Conservation (phyloP, 495 filamentous ascomycete species). For the Xylaria castorea region DNA sequence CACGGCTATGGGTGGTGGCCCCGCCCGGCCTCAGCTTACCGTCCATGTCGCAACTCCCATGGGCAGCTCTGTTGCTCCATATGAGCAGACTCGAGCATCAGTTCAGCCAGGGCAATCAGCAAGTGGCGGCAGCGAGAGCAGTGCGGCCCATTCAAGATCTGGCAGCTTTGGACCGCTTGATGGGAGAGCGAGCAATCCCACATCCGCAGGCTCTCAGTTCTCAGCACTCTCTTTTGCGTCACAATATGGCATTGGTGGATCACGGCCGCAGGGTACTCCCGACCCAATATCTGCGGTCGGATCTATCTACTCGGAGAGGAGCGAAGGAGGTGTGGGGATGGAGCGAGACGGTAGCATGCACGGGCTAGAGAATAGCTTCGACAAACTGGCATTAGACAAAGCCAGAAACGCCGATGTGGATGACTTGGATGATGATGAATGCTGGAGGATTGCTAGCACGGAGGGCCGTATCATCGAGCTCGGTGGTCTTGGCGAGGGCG, state of each 20-base stretch:
- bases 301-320: slow-evolving; percentile 78
- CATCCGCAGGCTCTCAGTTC: slow-evolving; percentile 81
- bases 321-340: slow-evolving; percentile 69
- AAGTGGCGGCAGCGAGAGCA: slow-evolving; percentile 74
- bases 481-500: slow-evolving; percentile 91
- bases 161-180: slow-evolving; percentile 78
- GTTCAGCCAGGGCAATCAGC: slow-evolving; percentile 62
- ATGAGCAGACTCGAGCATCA: slow-evolving; percentile 56
- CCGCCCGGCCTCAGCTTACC: slow-evolving; percentile 58
- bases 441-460: slow-evolving; percentile 90
- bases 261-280: slow-evolving; percentile 67
- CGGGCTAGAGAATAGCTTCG: slow-evolving; percentile 68
- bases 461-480: slow-evolving; percentile 87
- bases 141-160: slow-evolving; percentile 70
- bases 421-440: slow-evolving; percentile 92
- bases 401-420: slow-evolving; percentile 86
- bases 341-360: slow-evolving; percentile 76
- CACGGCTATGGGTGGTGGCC: slow-evolving; percentile 45
- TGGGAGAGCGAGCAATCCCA: slow-evolving; percentile 73
- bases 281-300: slow-evolving; percentile 89
- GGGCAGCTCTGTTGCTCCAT: slow-evolving; percentile 73
- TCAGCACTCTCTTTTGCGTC: slow-evolving; percentile 78
- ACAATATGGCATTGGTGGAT: slow-evolving; percentile 64
- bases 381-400: slow-evolving; percentile 77
- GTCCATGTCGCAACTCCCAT: slow-evolving; percentile 85